Evolutionary conservation across 768 basidiomycete genomes (phyloP), one percentile per base, ranked within the genome.

Genomic region (Kwoniella dejecticola): DNA sequence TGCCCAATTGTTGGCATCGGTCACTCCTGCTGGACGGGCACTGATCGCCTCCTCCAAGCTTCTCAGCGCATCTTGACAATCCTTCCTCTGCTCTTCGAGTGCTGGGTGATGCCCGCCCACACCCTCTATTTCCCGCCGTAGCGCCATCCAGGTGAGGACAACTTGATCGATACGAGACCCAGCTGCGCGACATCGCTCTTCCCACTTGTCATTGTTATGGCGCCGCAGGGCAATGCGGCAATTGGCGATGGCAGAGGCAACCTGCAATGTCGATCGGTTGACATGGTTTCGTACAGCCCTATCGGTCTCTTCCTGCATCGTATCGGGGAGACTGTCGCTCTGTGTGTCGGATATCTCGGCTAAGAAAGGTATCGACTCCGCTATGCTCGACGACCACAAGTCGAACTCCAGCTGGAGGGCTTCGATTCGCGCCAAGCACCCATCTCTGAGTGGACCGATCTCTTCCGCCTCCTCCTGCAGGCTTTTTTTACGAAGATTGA

Each of bases 221-320:
- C 30, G 30, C 15, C 15, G 24, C 23, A 12, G 27, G 0, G 13
- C 6, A 5, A 3, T 5, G 26, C 31, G 24, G 26, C 49, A 33
- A 44, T 56, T 33, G 15, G 26, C 7, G 15, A 57, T 41, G 2
- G 33, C 45, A 4, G 63, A n/a, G 19, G 57, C 57, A 13, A 64
- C 42, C 31, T n/a, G 19, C 17, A 54, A 11, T 11, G 57, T 24
- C 10, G 12, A 15, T 8, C 41, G 27, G 21, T 64, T 64, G 57
- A 64, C 42, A 17, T 27, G 13, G 5, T 40, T 26, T 15, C 57
- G 49, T 10, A 52, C 52, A 23, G 46, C 31, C 17, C n/a, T n/a
- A 29, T 64, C 57, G 2, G 53, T 17, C 11, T 24, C 10, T 5
- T 5, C 30, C 8, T 36, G 33, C 7, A 7, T 36, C 33, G 29